Conservation (phyloP, 164 flowering plant genomes). For the Liquidambar formosana region DNA sequence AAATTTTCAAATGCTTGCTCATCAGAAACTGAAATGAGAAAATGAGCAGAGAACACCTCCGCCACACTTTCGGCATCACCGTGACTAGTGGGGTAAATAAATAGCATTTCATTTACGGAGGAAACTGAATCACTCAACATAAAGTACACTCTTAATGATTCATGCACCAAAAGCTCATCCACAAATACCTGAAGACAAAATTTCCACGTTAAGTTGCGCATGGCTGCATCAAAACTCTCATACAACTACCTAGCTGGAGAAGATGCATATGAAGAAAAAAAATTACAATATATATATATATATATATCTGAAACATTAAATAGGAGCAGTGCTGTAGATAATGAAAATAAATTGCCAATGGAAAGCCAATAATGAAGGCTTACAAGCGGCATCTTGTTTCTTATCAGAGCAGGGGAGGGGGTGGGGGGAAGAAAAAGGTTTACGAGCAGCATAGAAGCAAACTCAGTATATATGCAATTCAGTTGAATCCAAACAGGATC, state of each 20-base stretch:
- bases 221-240: background rate
- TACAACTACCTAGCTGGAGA: background rate
- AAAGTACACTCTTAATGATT: slow-evolving; percentile 40
- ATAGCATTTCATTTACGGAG: slow-evolving; percentile 29
- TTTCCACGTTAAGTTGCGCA: slow-evolving; percentile 4
- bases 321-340: too few relatives aligned
- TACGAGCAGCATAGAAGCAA: too few relatives aligned
- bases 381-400: too few relatives aligned
- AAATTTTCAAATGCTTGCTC: slow-evolving; percentile 35
- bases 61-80: slow-evolving; percentile 44
- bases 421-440: too few relatives aligned
- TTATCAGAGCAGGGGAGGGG: too few relatives aligned
- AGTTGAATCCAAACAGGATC: too few relatives aligned
- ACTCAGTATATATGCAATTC: too few relatives aligned
- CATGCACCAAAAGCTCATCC: slow-evolving; percentile 63
- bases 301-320: background rate
- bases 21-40: slow-evolving; percentile 47
- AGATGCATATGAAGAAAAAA: too few relatives aligned
- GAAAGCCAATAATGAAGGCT: too few relatives aligned
- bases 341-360: too few relatives aligned
- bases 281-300: too few relatives aligned
- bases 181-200: slow-evolving; percentile 55
- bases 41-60: slow-evolving; percentile 67
- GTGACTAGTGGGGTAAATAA: slow-evolving; percentile 22
- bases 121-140: slow-evolving; percentile 36